These are phyloP conservation scores for Aspergillus sclerotialis DNA, from an alignment of 2,329 filamentous ascomycete genomes.

Conservation along the genomic window DNA sequence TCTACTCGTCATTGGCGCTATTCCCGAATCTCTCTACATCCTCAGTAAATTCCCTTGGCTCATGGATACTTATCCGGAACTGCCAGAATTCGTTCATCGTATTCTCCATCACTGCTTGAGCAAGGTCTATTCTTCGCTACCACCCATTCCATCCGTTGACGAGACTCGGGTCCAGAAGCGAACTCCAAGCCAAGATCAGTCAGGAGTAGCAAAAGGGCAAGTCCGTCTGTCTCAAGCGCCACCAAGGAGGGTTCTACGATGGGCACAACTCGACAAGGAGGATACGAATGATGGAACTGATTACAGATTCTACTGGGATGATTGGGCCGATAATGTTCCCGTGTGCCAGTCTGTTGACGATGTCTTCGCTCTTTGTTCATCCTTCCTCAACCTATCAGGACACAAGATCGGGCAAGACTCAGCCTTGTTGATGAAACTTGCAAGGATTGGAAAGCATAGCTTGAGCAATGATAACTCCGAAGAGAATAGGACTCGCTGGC, in stretches of 20 bases:
- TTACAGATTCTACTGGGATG: conserved; percentile 95
- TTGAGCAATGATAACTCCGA: conserved; percentile 63
- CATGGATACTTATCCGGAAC: conserved; percentile 72
- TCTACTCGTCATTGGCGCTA: conserved; percentile 79
- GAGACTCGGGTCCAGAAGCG: conserved; percentile 44
- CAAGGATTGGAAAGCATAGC: conserved; percentile 76
- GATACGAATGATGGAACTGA: conserved; percentile 67
- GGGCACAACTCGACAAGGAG: conserved; percentile 74
- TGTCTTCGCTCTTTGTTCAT: conserved; percentile 77
- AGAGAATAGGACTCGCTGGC: conserved; percentile 70
- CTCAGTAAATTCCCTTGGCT: conserved; percentile 91
- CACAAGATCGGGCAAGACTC: conserved; percentile 84
- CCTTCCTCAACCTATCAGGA: conserved; percentile 76
- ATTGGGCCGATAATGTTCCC: conserved; percentile 91
- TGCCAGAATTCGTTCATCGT: conserved; percentile 75
- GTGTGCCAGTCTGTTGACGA: conserved; percentile 87
- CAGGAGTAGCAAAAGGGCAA: conserved; percentile 60
- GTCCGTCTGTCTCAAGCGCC: conserved; percentile 55
- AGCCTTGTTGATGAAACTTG: conserved; percentile 68
- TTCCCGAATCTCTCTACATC: conserved; percentile 89
- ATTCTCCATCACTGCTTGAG: conserved; percentile 75
- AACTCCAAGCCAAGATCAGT: conserved; percentile 55
- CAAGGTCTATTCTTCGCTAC: conserved; percentile 58
- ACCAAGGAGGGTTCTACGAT: conserved; percentile 64
- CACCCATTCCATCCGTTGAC: conserved; percentile 38